Evolutionary conservation across 495 filamentous ascomycete species (phyloP).

Genomic region (Xylaria acuta): DNA sequence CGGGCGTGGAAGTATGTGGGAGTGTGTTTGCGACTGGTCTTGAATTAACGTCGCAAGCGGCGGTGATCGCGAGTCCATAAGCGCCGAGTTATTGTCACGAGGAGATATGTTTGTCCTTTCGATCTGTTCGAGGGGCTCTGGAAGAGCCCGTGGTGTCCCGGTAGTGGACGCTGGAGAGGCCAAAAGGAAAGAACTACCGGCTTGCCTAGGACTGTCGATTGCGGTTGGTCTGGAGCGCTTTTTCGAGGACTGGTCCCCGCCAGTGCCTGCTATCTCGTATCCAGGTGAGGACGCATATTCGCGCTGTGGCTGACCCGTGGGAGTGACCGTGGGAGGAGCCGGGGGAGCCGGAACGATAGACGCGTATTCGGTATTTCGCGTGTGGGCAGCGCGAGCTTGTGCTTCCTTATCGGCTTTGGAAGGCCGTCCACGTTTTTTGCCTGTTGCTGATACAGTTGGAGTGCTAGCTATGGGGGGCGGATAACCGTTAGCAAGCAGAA

Average conservation of each 20-base stretch:
- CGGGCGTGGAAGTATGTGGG: constrained; percentile 38
- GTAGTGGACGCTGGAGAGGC: constrained; percentile 38
- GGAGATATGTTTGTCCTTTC: constrained; percentile 40
- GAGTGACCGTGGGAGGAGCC: constrained; percentile 39
- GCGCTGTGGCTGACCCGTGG: constrained; percentile 34
- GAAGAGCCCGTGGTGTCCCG: constrained; percentile 39
- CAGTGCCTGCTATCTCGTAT: constrained; percentile 39
- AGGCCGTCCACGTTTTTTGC: constrained; percentile 44
- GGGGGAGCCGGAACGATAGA: constrained; percentile 49
- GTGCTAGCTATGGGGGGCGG: constrained; percentile 24
- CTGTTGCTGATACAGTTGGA: constrained; percentile 36
- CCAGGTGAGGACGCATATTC: constrained; percentile 40
- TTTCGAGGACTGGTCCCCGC: constrained; percentile 33
- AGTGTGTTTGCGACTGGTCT: constrained; percentile 32
- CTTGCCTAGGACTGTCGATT: constrained; percentile 40
- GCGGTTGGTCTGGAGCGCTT: constrained; percentile 34
- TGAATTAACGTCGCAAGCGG: constrained; percentile 35
- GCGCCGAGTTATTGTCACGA: constrained; percentile 32
- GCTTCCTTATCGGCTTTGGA: constrained; percentile 47
- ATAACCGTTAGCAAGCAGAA: constrained; percentile 44
- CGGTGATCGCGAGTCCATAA: constrained; percentile 38
- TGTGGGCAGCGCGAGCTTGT: constrained; percentile 38
- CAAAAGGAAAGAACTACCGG: constrained; percentile 31
- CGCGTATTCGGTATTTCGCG: constrained; percentile 44
- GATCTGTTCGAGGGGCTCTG: constrained; percentile 39